Conservation (phyloP, 192 early-diverging fungal genomes). For the Coemansia sp. region DNA sequence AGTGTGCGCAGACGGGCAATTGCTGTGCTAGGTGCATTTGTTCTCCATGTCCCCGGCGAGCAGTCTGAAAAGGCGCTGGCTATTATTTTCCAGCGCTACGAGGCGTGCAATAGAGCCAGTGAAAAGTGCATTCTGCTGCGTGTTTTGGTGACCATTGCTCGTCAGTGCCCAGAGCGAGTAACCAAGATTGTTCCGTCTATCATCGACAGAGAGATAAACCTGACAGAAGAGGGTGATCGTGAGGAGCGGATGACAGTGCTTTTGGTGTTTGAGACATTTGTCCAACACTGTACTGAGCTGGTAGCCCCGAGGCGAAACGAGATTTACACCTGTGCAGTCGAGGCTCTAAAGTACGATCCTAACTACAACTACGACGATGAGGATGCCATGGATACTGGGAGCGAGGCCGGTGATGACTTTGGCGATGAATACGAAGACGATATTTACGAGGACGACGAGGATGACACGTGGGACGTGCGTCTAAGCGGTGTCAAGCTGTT, state of each 20-base stretch:
- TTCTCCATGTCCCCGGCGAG: constrained; percentile 35
- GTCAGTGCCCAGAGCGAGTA: constrained; percentile 37
- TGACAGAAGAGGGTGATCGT: constrained; percentile 26
- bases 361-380: constrained; percentile 44
- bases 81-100: constrained; percentile 42
- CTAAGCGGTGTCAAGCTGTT: constrained; percentile 47
- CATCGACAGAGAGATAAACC: constrained; percentile 28
- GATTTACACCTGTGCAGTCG: constrained; percentile 26
- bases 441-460: constrained; percentile 48
- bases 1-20: constrained; percentile 40
- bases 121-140: constrained; percentile 36
- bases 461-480: constrained; percentile 46
- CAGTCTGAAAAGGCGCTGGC: constrained; percentile 36
- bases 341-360: constrained; percentile 36
- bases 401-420: constrained; percentile 47
- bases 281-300: constrained; percentile 22
- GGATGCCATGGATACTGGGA: constrained; percentile 27
- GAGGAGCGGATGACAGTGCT: constrained; percentile 36
- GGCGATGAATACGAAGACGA: constrained; percentile 46
- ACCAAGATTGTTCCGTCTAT: constrained; percentile 17
- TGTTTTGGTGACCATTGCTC: constrained; percentile 45
- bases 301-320: constrained; percentile 12
- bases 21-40: constrained; percentile 41
- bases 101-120: constrained; percentile 17
- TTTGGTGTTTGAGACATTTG: constrained; percentile 42